Percentiles rank a stretch among this genome's conserved stretches.
Conservation (phyloP, 371 early-diverging fungal genomes). For the Mortierella sp. region DNA sequence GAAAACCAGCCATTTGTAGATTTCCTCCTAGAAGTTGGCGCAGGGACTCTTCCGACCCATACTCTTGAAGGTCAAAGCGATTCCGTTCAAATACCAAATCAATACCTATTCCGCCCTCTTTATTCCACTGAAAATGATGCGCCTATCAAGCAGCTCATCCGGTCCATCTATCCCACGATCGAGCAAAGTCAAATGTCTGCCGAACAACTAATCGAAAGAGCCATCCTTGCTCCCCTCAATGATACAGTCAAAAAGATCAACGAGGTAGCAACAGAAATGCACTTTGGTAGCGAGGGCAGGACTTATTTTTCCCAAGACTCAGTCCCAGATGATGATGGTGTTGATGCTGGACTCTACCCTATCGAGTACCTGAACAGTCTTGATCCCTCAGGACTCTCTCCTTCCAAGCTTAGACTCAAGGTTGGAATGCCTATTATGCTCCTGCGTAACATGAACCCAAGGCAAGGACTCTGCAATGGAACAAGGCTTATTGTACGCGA, state of each 20-base stretch:
- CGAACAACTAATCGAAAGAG: not conserved
- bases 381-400: conserved; percentile 26
- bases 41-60: not conserved
- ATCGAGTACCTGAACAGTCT: conserved; percentile 34
- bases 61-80: not conserved
- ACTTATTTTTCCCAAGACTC: not conserved
- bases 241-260: not conserved
- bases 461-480: conserved; percentile 46
- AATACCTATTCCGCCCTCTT: conserved; percentile 6
- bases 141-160: not conserved
- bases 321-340: not conserved
- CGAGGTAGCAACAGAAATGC: not conserved
- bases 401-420: conserved; percentile 33
- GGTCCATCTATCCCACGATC: not conserved
- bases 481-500: conserved; percentile 30
- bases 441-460: conserved; percentile 37
- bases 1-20: not conserved
- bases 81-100: conserved; percentile 1
- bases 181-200: not conserved
- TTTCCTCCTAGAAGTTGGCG: not conserved
- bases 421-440: conserved; percentile 47
- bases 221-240: not conserved
- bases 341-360: conserved; percentile 3
- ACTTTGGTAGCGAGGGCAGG: not conserved
- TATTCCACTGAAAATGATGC: not conserved